Base-by-base conservation (phyloP, 225 moss, liverwort and hornwort genomes). In the Sphagnum tenellum region DNA sequence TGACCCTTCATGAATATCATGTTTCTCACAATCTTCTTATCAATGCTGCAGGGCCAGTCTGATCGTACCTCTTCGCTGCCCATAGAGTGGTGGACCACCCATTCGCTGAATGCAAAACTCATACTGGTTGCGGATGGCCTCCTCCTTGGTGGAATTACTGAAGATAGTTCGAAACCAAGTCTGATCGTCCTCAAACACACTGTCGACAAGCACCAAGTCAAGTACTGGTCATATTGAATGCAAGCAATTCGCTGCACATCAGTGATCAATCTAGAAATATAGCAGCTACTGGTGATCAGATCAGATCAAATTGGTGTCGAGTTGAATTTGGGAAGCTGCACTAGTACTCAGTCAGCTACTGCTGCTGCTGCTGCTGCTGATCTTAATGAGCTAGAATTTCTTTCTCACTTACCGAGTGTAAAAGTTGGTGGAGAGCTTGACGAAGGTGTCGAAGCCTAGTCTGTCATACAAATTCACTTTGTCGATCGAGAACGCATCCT, bases 21-120 rank as follows among this genome's bases (percentile, higher is more conserved):
- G 29, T 29, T 29, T 29, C 29, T 29, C 29, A 29, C 29, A 29
- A 29, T 29, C 29, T 29, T 29, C 29, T 29, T 29, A 29, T 29
- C 29, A 29, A 0, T 1, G 29, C 29, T 29, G 29, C 29, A 29
- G 29, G 29, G 29, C 1, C 29, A 29, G 29, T 29, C 29, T 29
- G 29, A 29, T 29, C 29, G 29, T 29, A 91, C 91, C 91, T 86
- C 89, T 91, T 68, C 91, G 79, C 80, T 75, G 79, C 6, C 86
- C 82, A 66, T 91, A 89, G 57, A 91, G 75, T 13, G 89, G 84
- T 9, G 91, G 91, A 12, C 91, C 91, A 70, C 91, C 91, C 91
- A 91, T 91, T 47, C 89, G 82, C 64, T 91, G 89, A 59, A 91
- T 86, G 64, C 89, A 91, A 67, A 91, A 91, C 64, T 91, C 89